Percentiles rank a stretch among this genome's conserved stretches.
These are phyloP conservation scores for Miscanthus lutarioriparius DNA, from an alignment of 176 grass and related monocot species.

Conservation along the genomic window DNA sequence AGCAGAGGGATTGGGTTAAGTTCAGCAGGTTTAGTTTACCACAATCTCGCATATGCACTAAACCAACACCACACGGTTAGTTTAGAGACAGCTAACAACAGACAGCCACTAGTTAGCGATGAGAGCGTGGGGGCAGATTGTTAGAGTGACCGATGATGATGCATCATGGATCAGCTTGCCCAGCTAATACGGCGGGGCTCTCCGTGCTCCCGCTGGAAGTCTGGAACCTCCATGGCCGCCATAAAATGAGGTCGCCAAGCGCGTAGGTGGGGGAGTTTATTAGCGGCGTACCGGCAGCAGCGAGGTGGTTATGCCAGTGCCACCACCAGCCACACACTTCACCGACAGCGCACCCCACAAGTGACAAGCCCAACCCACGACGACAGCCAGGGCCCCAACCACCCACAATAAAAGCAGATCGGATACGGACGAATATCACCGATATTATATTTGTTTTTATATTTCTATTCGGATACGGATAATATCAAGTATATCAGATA, in stretches of 20 bases:
- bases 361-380: neutral
- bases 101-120: neutral
- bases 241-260: slow-evolving; percentile 59
- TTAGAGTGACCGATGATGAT: neutral
- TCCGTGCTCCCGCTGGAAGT: too few relatives aligned
- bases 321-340: slow-evolving; percentile 24
- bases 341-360: slow-evolving; percentile 58
- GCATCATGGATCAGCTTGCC: neutral
- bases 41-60: too few relatives aligned
- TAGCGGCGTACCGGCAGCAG: slow-evolving; percentile 51
- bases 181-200: too few relatives aligned
- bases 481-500: too few relatives aligned
- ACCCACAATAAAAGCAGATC: too few relatives aligned
- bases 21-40: too few relatives aligned
- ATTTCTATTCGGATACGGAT: too few relatives aligned
- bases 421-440: too few relatives aligned
- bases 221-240: neutral
- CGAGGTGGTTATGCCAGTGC: slow-evolving; percentile 46
- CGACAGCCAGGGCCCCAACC: neutral
- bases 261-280: slow-evolving; percentile 83
- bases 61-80: neutral
- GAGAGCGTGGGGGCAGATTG: slow-evolving; percentile 18
- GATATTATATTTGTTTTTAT: too few relatives aligned
- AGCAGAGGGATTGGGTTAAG: too few relatives aligned
- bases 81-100: neutral